Evolutionary conservation across 139 green algal species (phyloP).

Genomic region (Mychonastes homosphaera): DNA sequence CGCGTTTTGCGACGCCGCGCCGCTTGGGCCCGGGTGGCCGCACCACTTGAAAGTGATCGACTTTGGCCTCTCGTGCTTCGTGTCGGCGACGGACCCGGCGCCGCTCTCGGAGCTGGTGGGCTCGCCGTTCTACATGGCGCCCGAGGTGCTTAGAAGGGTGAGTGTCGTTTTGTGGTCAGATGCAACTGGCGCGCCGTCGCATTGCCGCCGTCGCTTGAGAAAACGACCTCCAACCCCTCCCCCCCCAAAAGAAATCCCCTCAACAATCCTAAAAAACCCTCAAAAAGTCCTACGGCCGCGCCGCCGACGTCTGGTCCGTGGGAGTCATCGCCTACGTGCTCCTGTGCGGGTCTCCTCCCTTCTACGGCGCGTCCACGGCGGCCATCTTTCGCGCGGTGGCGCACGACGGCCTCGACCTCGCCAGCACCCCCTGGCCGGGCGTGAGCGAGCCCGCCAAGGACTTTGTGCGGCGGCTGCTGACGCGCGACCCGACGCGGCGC

Average conservation of each 20-base stretch:
- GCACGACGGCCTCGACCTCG: conserved; percentile 54
- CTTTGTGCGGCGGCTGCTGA: conserved; percentile 71
- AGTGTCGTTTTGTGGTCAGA: too few relatives aligned
- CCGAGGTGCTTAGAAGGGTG: too few relatives aligned
- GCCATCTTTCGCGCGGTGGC: conserved; percentile 70
- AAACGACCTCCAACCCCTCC: too few relatives aligned
- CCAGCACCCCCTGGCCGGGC: conserved; percentile 57
- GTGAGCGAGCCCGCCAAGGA: conserved; percentile 68
- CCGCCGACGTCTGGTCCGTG: conserved; percentile 87
- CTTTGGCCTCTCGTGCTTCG: conserved; percentile 70
- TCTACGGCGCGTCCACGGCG: conserved; percentile 56
- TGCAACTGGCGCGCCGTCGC: too few relatives aligned
- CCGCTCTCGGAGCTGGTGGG: conserved; percentile 75
- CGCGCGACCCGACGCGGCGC: conserved; percentile 67
- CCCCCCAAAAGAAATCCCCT: too few relatives aligned
- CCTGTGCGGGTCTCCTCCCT: conserved; percentile 81
- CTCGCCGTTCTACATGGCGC: conserved; percentile 84
- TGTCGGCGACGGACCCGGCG: conserved; percentile 31
- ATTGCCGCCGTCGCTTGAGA: too few relatives aligned
- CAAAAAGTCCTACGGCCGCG: conserved; percentile 65
- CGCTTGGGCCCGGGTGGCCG: too few relatives aligned
- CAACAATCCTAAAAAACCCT: too few relatives aligned
- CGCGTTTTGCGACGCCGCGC: too few relatives aligned
- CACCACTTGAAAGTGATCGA: conserved; percentile 60
- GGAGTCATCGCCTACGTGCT: conserved; percentile 98